Conservation (phyloP, 1,284 basidiomycete species). For the Trametes hirsuta region DNA sequence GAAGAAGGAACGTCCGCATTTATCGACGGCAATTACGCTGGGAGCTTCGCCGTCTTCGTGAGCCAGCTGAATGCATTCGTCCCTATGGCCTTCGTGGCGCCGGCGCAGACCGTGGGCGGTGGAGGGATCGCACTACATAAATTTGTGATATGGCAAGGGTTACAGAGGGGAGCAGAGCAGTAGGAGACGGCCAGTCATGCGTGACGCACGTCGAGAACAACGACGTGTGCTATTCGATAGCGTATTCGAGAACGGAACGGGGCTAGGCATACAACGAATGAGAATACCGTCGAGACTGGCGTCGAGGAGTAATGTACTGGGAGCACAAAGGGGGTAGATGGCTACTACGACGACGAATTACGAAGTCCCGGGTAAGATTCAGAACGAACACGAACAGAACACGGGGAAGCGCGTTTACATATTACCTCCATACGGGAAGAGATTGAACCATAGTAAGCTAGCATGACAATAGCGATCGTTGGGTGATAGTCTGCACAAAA, state of each 20-base stretch:
- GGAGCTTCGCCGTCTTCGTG: conserved; percentile 28
- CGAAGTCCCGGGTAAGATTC: too few relatives aligned
- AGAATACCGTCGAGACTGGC: conserved; percentile 12
- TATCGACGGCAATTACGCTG: conserved; percentile 28
- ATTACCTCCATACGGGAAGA: conserved; percentile 15
- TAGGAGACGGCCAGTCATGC: not conserved
- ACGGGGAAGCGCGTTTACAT: not conserved
- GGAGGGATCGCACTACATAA: not conserved
- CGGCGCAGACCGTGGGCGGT: conserved; percentile 22
- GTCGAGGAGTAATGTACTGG: not conserved
- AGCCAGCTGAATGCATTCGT: conserved; percentile 24
- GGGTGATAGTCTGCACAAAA: conserved; percentile 4
- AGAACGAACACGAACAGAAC: not conserved
- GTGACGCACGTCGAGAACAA: not conserved
- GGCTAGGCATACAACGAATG: not conserved
- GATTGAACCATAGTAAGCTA: conserved; percentile 10
- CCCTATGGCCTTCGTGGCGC: conserved; percentile 34
- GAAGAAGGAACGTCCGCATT: conserved; percentile 26
- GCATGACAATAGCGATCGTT: conserved; percentile 12
- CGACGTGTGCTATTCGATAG: conserved; percentile 8
- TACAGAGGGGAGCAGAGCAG: conserved; percentile 8
- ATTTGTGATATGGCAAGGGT: conserved; percentile 28
- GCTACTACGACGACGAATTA: too few relatives aligned
- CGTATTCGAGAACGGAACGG: conserved; percentile 6
- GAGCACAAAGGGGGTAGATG: not conserved